Evolutionary conservation across 2,329 filamentous ascomycete genomes (phyloP).

Genomic region (Ophiostoma australiae): DNA sequence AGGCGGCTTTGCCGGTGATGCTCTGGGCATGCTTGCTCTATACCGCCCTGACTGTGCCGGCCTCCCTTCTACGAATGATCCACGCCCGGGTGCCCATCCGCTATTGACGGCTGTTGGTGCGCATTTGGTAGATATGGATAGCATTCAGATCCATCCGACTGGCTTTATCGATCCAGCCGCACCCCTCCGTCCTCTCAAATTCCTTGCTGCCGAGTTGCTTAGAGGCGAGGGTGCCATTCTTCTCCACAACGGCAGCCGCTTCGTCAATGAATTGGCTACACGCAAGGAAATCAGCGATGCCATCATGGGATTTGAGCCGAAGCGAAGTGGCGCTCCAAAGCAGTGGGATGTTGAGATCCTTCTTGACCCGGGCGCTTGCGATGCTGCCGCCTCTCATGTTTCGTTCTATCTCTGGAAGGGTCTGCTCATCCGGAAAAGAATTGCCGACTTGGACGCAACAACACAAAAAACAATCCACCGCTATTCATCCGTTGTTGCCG

Average conservation of each 20-base stretch:
- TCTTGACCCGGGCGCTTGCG: slow-evolving; percentile 97
- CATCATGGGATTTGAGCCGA: slow-evolving; percentile 50
- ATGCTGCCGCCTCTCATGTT: slow-evolving; percentile 96
- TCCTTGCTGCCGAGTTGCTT: slow-evolving; percentile 94
- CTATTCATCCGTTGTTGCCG: slow-evolving; percentile 91
- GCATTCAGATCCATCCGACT: slow-evolving; percentile 97
- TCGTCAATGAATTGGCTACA: slow-evolving; percentile 97
- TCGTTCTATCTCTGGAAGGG: slow-evolving; percentile 97
- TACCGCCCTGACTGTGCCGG: slow-evolving; percentile 88
- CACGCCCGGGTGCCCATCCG: slow-evolving; percentile 59
- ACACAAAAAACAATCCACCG: slow-evolving; percentile 84
- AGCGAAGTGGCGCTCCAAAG: neutral
- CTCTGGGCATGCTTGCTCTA: slow-evolving; percentile 86
- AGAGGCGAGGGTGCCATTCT: slow-evolving; percentile 97
- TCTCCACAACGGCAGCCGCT: slow-evolving; percentile 83
- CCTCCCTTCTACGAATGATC: slow-evolving; percentile 79
- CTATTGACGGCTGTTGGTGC: slow-evolving; percentile 75
- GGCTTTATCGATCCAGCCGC: slow-evolving; percentile 98
- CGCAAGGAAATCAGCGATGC: slow-evolving; percentile 98
- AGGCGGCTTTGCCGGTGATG: slow-evolving; percentile 96
- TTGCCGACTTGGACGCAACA: slow-evolving; percentile 79
- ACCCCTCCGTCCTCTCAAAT: slow-evolving; percentile 94
- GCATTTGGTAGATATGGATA: slow-evolving; percentile 98
- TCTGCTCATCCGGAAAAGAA: slow-evolving; percentile 98
- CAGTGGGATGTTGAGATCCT: slow-evolving; percentile 88